A percentile compares a stretch with the other conserved stretches of the same genome.
phyloP scores from a whole-genome alignment of 2,329 filamentous ascomycete species.

The Ophiostoma sp. region DNA sequence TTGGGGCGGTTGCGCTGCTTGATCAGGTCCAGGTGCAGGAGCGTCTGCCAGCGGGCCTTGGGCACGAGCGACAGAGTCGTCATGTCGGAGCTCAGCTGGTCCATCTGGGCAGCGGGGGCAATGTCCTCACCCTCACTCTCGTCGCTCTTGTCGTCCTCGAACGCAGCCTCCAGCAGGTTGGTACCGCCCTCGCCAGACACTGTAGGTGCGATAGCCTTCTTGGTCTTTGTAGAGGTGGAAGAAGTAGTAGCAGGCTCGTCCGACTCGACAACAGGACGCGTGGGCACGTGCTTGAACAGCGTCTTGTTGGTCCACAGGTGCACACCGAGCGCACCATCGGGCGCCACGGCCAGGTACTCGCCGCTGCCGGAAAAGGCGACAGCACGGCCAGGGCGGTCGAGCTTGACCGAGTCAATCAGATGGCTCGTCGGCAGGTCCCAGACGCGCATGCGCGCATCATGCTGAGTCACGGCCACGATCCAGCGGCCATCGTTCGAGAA shows the following conservation, averaged over 20 bases:
- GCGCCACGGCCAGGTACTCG: constrained; percentile 88
- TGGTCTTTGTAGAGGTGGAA: background rate
- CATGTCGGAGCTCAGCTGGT: constrained; percentile 77
- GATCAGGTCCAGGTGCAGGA: constrained; percentile 87
- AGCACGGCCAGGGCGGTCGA: constrained; percentile 72
- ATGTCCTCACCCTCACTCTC: constrained; percentile 50
- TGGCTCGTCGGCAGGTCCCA: constrained; percentile 97
- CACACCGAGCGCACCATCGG: constrained; percentile 78
- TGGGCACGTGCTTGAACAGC: constrained; percentile 83
- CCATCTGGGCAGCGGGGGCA: constrained; percentile 53
- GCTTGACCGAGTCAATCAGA: constrained; percentile 83
- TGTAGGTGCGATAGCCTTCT: constrained; percentile 38
- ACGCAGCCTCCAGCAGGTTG: constrained; percentile 70
- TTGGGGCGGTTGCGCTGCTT: constrained; percentile 91
- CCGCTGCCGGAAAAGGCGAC: constrained; percentile 84
- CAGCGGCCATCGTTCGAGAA: constrained; percentile 93
- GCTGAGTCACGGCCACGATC: constrained; percentile 82
- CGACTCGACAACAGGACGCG: constrained; percentile 66
- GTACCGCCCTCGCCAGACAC: constrained; percentile 77
- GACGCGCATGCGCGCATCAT: constrained; percentile 73
- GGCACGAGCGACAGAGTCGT: constrained; percentile 86
- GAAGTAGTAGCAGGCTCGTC: background rate
- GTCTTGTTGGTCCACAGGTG: constrained; percentile 93
- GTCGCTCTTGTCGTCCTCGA: constrained; percentile 43
- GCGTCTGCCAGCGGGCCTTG: constrained; percentile 86